phyloP scores from a whole-genome alignment of 768 basidiomycete species.

The Imleria badia region DNA sequence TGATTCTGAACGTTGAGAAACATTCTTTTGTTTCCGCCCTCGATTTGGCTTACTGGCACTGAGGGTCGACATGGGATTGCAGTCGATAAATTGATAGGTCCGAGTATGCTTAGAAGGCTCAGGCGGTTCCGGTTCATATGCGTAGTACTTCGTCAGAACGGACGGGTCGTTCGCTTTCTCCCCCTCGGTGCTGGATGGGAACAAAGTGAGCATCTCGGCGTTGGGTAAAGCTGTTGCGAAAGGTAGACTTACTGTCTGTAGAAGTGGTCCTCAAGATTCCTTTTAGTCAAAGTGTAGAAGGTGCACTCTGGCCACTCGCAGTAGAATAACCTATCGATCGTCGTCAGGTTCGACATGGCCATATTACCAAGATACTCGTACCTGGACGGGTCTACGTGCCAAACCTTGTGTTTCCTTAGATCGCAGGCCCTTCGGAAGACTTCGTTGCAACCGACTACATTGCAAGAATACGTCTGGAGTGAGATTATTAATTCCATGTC shows the following conservation, averaged over 20 bases:
- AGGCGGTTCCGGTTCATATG: neutral
- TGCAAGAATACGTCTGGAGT: conserved; percentile 9
- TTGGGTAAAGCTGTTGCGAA: neutral
- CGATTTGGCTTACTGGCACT: no score
- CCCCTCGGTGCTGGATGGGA: conserved; percentile 16
- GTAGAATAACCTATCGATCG: conserved; percentile 1
- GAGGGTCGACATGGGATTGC: neutral
- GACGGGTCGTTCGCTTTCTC: no score
- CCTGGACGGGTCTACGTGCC: conserved; percentile 6
- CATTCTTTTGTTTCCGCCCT: neutral
- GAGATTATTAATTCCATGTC: neutral
- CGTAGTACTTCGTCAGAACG: no score
- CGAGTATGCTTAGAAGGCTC: no score
- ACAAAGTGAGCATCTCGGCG: neutral
- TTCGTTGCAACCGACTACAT: conserved; percentile 1
- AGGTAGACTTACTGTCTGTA: conserved; percentile 13
- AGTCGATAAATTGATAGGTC: neutral
- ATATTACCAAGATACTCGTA: neutral
- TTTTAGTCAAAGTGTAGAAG: conserved; percentile 8
- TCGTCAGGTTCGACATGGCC: neutral
- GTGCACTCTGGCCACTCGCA: conserved; percentile 4
- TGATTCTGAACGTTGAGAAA: neutral
- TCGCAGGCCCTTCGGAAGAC: conserved; percentile 4
- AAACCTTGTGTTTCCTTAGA: conserved; percentile 13
- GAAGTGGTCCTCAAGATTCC: neutral